Evolutionary conservation across 768 basidiomycete species (phyloP), one percentile per base, ranked within the genome.

Genomic region (Xanthoconium purpureum): DNA sequence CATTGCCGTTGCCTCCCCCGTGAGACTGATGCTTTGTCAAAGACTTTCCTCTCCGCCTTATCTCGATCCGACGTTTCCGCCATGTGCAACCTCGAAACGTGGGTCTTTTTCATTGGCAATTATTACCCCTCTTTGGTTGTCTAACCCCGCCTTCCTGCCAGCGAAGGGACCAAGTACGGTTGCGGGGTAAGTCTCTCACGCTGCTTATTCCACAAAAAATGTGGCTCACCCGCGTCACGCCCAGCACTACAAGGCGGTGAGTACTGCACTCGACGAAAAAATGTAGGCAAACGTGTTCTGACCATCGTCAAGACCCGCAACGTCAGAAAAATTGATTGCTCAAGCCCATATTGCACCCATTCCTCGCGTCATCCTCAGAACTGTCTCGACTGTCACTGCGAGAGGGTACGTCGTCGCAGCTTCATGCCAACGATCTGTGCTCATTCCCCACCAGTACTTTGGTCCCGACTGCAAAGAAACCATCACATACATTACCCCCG

Each of bases 91-190:
- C 77, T 81, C 42, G 75, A 78, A 65, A 84, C 84, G 81, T 84
- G 57, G 18, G 56, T 77, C 69, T 58, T 49, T 47, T 5, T 54
- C 48, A 57, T 53, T 65, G 44, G 56, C 57, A 57, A 36, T n/a
- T n/a, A n/a, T n/a, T 57, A 29, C 35, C 58, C 17, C 57, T 52
- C 60, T 52, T 67, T 46, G 53, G 55, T 39, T 59, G 44, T 40
- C 65, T 71, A 49, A 73, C 66, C 63, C 60, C 70, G 55, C 54
- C 58, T 59, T 62, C 64, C 54, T 54, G 55, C 38, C 74, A 90
- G 88, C 65, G 85, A 88, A 79, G 89, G 86, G 60, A 84, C 80
- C 58, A 83, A 84, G 75, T 77, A 84, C 66, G 87, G 85, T 66
- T 91, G 89, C 70, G 89, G 89, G 68, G 71, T 65, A 71, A 71